Evolutionary conservation across 139 green algal species (phyloP), one percentile per base, ranked within the genome.

Genomic region (Edaphochlamys debaryana): DNA sequence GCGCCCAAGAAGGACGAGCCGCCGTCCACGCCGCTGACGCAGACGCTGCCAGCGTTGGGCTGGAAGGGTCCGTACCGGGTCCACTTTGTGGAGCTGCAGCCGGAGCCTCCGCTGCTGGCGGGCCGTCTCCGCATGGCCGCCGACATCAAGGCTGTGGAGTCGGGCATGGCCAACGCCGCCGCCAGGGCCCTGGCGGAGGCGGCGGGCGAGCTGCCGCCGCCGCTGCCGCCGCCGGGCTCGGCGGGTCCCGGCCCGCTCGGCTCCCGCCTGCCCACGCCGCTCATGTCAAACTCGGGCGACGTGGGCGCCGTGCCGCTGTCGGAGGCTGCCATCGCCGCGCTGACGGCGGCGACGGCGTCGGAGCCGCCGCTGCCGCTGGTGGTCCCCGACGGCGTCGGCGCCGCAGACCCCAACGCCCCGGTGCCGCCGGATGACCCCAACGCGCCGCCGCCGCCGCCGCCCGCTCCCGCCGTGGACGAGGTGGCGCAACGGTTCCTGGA

Each of bases 21-120:
- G 2, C 64, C 75, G 6, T 45, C 50, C 4, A 15, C 40, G 66
- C 66, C 78, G 50, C 29, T 67, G 34, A n/a, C n/a, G n/a, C n/a
- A n/a, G n/a, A n/a, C n/a, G n/a, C n/a, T n/a, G n/a, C n/a, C n/a
- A n/a, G n/a, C n/a, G n/a, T n/a, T n/a, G n/a, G 64, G 76, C 42
- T 82, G 76, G 76, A 20, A 23, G 22, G 76, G 76, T 4, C 63
- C 63, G 29, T 52, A 76, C 58, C 29, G 36, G 9, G 87, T 91
- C 4, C 75, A 79, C 58, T 67, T 90, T 22, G 41, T 89, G 66
- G 41, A 84, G 13, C 62, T 89, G 70, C 30, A 13, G 48, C 56
- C 67, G 27, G 37, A 62, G 45, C 37, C 67, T 29, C 37, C 37
- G 37, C n/a, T 79, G 79, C 79, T 81, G 38, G 60, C 41, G 7